These are phyloP conservation scores for Celoporthe dispersa DNA, from an alignment of 2,329 filamentous ascomycete species.

Conservation along the genomic window DNA sequence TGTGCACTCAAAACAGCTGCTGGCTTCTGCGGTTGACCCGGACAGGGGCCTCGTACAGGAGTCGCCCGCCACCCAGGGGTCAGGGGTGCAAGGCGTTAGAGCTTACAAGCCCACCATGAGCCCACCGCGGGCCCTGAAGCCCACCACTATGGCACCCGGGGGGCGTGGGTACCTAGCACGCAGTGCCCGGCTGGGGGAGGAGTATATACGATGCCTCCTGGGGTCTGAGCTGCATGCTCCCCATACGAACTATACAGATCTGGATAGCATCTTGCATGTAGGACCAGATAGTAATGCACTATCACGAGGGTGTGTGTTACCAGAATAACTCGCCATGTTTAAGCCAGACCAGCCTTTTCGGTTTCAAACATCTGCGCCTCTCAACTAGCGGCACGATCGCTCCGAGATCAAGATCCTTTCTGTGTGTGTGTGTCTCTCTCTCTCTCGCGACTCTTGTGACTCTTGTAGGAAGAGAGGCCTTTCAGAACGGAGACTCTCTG, in stretches of 20 bases:
- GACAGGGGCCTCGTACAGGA: conserved; percentile 15
- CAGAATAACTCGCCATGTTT: not conserved
- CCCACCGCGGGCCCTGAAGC: not conserved
- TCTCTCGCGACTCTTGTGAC: not conserved
- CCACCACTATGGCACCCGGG: not conserved
- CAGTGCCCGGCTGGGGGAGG: too few relatives aligned
- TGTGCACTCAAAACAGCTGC: conserved; percentile 17
- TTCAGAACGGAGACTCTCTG: too few relatives aligned
- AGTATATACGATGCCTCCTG: not conserved
- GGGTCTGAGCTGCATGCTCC: not conserved
- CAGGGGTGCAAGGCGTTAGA: conserved; percentile 7
- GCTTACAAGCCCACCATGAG: not conserved
- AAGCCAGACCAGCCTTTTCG: not conserved
- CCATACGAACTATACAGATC: not conserved
- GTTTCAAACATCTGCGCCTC: conserved; percentile 1
- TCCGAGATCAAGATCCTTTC: not conserved
- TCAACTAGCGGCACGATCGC: not conserved
- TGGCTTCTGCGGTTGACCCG: not conserved
- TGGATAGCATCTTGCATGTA: not conserved
- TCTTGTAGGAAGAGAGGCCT: too few relatives aligned
- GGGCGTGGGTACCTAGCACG: too few relatives aligned
- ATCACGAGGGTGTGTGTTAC: not conserved
- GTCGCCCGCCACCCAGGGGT: not conserved
- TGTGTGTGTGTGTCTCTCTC: too few relatives aligned
- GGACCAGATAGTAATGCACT: not conserved